Evolutionary conservation across 2,329 filamentous ascomycete species (phyloP).

Genomic region (Trichoderma semiorbis): DNA sequence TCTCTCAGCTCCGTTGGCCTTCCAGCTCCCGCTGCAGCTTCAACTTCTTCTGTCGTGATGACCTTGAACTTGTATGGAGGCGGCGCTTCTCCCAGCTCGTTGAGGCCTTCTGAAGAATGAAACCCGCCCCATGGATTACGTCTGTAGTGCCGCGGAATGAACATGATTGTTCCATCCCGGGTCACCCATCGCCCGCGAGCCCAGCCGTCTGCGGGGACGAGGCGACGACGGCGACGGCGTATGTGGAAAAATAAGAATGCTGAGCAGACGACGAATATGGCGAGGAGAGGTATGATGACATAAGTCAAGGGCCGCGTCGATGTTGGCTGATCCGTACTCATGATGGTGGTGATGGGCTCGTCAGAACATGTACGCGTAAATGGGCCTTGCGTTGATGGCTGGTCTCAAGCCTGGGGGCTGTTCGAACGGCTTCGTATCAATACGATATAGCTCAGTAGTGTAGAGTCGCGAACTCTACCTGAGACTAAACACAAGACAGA

Average conservation of each 20-base stretch:
- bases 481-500: background rate
- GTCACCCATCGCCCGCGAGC: slow-evolving; percentile 18
- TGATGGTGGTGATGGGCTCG: background rate
- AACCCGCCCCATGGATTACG: slow-evolving; percentile 25
- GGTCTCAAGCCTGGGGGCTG: background rate
- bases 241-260: slow-evolving; percentile 42
- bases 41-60: slow-evolving; percentile 22
- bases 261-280: slow-evolving; percentile 41
- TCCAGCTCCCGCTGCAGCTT: background rate
- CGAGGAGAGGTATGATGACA: slow-evolving; percentile 48
- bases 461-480: background rate
- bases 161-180: slow-evolving; percentile 27
- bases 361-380: background rate
- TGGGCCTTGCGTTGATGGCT: background rate
- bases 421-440: background rate
- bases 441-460: background rate
- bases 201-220: slow-evolving; percentile 15
- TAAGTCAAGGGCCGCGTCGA: slow-evolving; percentile 54
- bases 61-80: slow-evolving; percentile 54
- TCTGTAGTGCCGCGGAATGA: slow-evolving; percentile 10
- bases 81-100: slow-evolving; percentile 62
- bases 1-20: slow-evolving; percentile 25
- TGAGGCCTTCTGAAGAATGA: slow-evolving; percentile 51
- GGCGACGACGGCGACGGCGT: slow-evolving; percentile 31
- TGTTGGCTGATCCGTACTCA: slow-evolving; percentile 26